Evolutionary conservation across 1,284 basidiomycete genomes (phyloP), one percentile per base, ranked within the genome.

Genomic region (Rhodotorula sp.): DNA sequence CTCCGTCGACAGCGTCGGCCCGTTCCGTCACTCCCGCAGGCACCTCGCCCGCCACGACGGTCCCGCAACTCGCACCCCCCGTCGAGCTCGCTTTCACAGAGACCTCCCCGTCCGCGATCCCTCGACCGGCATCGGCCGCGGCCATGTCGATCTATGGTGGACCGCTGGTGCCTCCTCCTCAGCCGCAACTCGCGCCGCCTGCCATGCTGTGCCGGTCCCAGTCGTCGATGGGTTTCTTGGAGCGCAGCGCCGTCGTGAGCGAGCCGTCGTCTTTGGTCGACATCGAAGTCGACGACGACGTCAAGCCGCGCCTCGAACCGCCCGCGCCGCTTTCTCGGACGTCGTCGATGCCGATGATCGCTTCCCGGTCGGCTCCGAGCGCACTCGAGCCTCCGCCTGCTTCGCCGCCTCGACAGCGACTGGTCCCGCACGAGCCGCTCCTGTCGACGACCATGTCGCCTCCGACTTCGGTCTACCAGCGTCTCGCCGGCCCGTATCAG

Each of bases 401-500:
- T 0, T 62, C 56, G 26, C 60, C 61, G 39, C 48, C 46, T 3
- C 61, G 58, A 29, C 23, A 39, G 29, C 31, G 58, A 57, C n/a
- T 29, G 63, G 46, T 48, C 63, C 15, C 54, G 54, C 67, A 68
- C 58, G 64, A 72, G 31, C 67, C 71, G 4, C 67, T 72, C 54
- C 31, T 69, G 34, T 61, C 67, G 47, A 54, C 58, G 1, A 66
- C 68, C 34, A 69, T 69, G 67, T 79, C 78, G n/a, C 78, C 78
- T 1, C 78, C 78, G 26, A 78, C 77, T 0, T 72, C 71, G 46
- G 78, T 79, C 26, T 77, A 78, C 67, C 73, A 75, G 34, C 77
- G 77, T 39, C 76, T 79, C 64, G 77, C 78, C 3, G 74, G 77
- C 3, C 78, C 76, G 18, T 78, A 78, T 68, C 76, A 77, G 66